Conservation (phyloP, 768 basidiomycete genomes). For the Suillus americanus region DNA sequence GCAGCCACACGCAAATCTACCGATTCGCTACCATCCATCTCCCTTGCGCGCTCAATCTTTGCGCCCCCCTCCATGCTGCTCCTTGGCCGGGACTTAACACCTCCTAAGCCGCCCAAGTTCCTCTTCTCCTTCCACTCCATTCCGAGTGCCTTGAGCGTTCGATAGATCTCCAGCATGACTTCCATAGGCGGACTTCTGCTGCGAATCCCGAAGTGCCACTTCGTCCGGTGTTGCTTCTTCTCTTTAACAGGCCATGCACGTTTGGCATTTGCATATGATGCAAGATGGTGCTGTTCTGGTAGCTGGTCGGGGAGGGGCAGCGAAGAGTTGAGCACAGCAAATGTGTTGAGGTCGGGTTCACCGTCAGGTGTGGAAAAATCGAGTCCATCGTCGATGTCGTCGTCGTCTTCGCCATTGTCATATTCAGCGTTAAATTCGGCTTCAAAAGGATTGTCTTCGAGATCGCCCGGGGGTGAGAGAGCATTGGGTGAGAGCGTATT, state of each 20-base stretch:
- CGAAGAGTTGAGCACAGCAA: constrained; percentile 88
- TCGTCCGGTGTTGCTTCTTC: constrained; percentile 75
- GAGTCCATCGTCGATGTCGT: constrained; percentile 56
- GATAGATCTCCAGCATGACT: constrained; percentile 98
- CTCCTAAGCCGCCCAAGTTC: constrained; percentile 71
- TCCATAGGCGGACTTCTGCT: constrained; percentile 96
- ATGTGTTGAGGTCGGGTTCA: constrained; percentile 56
- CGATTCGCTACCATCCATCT: constrained; percentile 57
- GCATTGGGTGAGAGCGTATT: constrained; percentile 67
- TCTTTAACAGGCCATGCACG: constrained; percentile 48
- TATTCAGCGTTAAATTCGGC: constrained; percentile 53
- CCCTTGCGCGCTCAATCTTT: constrained; percentile 61
- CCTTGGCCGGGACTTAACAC: constrained; percentile 36
- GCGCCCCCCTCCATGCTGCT: constrained; percentile 34
- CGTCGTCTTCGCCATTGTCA: constrained; percentile 43
- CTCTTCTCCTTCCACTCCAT: constrained; percentile 99
- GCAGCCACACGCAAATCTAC: constrained; percentile 70
- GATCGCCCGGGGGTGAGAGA: constrained; percentile 61
- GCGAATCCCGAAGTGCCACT: constrained; percentile 98
- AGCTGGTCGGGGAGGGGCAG: constrained; percentile 69
- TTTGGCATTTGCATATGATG: constrained; percentile 59
- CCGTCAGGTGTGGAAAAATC: constrained; percentile 46
- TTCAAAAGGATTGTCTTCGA: constrained; percentile 81
- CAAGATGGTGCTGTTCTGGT: constrained; percentile 68
- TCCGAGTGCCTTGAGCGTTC: constrained; percentile 82